A percentile compares a stretch with the other conserved stretches of the same genome.
Conservation (phyloP, 495 filamentous ascomycete species). For the Neurospora hispaniola region DNA sequence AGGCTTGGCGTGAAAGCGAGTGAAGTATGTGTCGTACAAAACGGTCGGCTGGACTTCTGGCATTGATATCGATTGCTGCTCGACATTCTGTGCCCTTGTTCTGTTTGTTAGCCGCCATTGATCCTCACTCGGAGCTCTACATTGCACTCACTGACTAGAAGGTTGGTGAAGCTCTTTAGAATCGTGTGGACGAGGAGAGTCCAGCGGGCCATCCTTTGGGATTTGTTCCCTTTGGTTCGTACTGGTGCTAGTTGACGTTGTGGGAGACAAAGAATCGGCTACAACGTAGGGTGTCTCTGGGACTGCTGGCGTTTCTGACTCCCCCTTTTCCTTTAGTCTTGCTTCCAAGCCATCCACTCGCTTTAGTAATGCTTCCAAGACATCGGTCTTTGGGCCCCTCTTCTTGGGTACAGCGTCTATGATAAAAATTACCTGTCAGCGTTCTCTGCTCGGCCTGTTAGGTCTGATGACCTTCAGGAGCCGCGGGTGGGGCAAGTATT, state of each 20-base stretch:
- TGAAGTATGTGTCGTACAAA: constrained; percentile 67
- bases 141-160: background rate
- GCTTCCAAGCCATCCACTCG: constrained; percentile 76
- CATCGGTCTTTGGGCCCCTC: constrained; percentile 78
- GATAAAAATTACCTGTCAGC: constrained; percentile 3
- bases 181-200: background rate
- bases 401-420: constrained; percentile 83
- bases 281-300: constrained; percentile 15
- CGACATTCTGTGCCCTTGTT: background rate
- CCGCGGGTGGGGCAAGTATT: background rate
- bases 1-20: constrained; percentile 65
- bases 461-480: background rate
- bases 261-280: constrained; percentile 10
- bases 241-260: constrained; percentile 3
- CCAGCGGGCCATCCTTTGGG: background rate
- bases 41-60: constrained; percentile 40
- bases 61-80: background rate
- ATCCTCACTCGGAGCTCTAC: background rate
- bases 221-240: background rate
- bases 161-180: background rate
- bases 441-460: background rate
- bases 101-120: background rate
- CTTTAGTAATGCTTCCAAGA: constrained; percentile 72
- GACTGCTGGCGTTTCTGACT: constrained; percentile 29
- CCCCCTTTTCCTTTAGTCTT: constrained; percentile 56